Percentiles rank a stretch among this genome's conserved stretches.
Conservation (phyloP, 2,329 filamentous ascomycete species). For the Alternaria postmessia region DNA sequence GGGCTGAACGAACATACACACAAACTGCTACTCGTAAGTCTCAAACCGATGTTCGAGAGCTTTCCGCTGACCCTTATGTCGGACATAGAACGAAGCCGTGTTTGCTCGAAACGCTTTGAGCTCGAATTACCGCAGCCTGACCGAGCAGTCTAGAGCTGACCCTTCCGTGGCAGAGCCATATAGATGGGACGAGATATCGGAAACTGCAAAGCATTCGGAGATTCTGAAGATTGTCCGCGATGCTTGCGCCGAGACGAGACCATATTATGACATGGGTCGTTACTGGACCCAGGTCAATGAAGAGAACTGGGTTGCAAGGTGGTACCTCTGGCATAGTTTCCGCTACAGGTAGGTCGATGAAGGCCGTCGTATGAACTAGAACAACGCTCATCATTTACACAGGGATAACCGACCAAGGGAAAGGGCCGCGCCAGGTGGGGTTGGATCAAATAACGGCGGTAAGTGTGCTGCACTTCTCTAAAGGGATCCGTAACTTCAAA, state of each 20-base stretch:
- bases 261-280: slow-evolving; percentile 54
- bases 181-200: slow-evolving; percentile 58
- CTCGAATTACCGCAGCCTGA: slow-evolving; percentile 49
- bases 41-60: not conserved
- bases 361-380: too few species aligned
- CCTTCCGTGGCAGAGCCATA: slow-evolving; percentile 50
- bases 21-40: slow-evolving; percentile 55
- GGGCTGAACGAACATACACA: slow-evolving; percentile 54
- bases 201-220: slow-evolving; percentile 58
- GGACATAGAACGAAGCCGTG: slow-evolving; percentile 53
- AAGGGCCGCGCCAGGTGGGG: slow-evolving; percentile 4
- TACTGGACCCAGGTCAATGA: slow-evolving; percentile 53
- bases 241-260: slow-evolving; percentile 51
- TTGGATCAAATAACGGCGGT: slow-evolving; percentile 6
- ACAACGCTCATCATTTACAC: slow-evolving; percentile 1
- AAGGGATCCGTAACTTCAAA: not conserved
- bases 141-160: slow-evolving; percentile 46
- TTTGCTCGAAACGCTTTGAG: slow-evolving; percentile 54
- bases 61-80: slow-evolving; percentile 13
- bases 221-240: slow-evolving; percentile 53
- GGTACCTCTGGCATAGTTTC: slow-evolving; percentile 62
- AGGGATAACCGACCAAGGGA: slow-evolving; percentile 46
- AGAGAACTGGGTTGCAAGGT: slow-evolving; percentile 61
- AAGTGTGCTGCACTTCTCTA: not conserved
- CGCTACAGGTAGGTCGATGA: slow-evolving; percentile 48